These are phyloP conservation scores for Raphanus sativus DNA, from an alignment of 345 rosid genomes.

Conservation along the genomic window DNA sequence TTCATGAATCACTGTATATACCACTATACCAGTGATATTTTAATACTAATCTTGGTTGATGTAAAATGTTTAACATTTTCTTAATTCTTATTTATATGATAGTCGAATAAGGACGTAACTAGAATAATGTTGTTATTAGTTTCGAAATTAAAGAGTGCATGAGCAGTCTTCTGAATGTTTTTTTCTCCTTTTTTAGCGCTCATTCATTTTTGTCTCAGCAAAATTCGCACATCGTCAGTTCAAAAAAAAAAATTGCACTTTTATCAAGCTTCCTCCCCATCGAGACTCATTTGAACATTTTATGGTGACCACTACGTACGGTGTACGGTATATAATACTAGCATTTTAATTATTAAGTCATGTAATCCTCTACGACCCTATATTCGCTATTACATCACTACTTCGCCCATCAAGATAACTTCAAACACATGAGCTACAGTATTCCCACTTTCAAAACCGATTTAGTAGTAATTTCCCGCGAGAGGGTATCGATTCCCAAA, in stretches of 20 bases:
- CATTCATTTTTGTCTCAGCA: neutral
- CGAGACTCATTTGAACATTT: neutral
- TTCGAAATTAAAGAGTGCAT: neutral
- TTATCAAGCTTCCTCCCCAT: neutral
- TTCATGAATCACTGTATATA: neutral
- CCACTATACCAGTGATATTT: neutral
- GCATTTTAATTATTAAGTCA: neutral
- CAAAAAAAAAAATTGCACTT: neutral
- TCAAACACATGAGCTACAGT: conserved; percentile 3
- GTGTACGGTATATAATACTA: neutral
- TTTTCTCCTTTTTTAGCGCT: neutral
- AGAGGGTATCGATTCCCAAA: conserved; percentile 23
- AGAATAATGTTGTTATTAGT: neutral
- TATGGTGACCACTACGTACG: neutral
- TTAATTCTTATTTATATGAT: too few relatives aligned
- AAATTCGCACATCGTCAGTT: neutral
- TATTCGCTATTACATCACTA: neutral
- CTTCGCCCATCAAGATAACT: neutral
- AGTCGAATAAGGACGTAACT: neutral
- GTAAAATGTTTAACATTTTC: neutral
- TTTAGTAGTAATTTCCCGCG: neutral
- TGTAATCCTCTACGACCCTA: neutral
- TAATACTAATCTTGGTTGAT: neutral
- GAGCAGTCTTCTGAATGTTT: neutral
- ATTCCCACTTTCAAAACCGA: conserved; percentile 5